These are phyloP conservation scores for Fraxinus sp. DNA, from an alignment of 305 asterid species.

Conservation along the genomic window DNA sequence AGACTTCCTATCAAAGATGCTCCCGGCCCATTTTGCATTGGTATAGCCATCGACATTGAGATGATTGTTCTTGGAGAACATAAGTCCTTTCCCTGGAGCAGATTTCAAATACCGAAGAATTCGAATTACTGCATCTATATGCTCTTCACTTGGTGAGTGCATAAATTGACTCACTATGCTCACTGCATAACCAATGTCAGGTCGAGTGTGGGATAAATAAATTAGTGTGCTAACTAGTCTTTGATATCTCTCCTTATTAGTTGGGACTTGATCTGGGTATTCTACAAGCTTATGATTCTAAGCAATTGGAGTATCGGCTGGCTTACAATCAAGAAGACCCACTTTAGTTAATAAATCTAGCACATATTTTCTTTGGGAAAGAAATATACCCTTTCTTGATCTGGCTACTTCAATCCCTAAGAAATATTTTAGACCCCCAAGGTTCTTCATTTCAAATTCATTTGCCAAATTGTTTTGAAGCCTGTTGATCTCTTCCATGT, in stretches of 20 bases:
- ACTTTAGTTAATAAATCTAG: not conserved
- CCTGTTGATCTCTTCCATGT: not conserved
- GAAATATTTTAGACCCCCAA: not conserved
- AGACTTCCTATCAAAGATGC: too few species aligned
- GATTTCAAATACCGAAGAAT: too few species aligned
- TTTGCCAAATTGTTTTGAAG: not conserved
- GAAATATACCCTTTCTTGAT: not conserved
- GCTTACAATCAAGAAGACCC: not conserved
- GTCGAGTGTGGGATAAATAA: not conserved
- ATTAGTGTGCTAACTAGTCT: not conserved
- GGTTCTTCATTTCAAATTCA: not conserved
- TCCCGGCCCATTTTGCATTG: not conserved
- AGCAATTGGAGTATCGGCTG: too few species aligned
- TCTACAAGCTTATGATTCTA: too few species aligned
- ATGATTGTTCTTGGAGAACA: too few species aligned
- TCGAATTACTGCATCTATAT: not conserved
- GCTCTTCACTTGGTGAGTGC: not conserved
- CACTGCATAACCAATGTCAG: not conserved
- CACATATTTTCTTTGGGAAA: not conserved
- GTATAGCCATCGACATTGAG: not conserved
- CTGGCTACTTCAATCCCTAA: not conserved
- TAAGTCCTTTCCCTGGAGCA: too few species aligned
- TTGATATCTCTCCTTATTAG: not conserved
- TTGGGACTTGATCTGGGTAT: not conserved
- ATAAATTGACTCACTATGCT: not conserved